A percentile compares a stretch with the other conserved stretches of the same genome.
phyloP scores from a whole-genome alignment of 106 monocot genomes.

The Dendrobium nobile region DNA sequence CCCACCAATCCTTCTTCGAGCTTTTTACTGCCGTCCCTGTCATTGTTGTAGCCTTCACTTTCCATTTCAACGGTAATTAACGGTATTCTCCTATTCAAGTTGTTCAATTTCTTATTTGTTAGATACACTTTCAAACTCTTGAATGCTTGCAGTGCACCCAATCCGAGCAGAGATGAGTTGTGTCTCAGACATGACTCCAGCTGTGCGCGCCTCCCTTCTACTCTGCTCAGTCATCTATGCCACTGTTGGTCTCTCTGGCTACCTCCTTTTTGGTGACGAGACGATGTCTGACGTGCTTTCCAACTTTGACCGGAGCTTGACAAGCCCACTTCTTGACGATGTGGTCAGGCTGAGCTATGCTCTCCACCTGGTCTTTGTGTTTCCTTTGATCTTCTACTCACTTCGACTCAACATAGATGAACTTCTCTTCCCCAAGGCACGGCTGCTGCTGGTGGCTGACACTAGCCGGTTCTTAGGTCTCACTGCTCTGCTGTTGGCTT shows the following conservation, averaged over 20 bases:
- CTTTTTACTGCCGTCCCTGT: conserved; percentile 87
- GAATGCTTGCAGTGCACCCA: conserved; percentile 59
- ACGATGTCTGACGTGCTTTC: conserved; percentile 84
- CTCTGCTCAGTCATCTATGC: conserved; percentile 75
- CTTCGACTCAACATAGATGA: conserved; percentile 73
- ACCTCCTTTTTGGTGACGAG: conserved; percentile 77
- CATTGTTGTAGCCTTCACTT: conserved; percentile 88
- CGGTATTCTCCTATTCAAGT: background rate
- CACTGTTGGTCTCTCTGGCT: conserved; percentile 63
- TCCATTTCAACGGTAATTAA: conserved; percentile 86
- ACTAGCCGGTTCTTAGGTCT: conserved; percentile 37
- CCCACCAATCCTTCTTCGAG: conserved; percentile 49
- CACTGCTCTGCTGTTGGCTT: conserved; percentile 38
- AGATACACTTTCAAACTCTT: background rate
- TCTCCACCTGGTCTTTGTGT: conserved; percentile 77
- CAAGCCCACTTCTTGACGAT: conserved; percentile 43
- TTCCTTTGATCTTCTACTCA: conserved; percentile 74
- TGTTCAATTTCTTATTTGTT: background rate
- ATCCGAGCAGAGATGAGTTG: conserved; percentile 56
- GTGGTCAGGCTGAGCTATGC: conserved; percentile 82
- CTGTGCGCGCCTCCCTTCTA: conserved; percentile 65
- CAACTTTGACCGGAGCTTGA: conserved; percentile 49
- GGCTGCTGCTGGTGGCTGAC: conserved; percentile 17
- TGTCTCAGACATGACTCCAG: conserved; percentile 63
- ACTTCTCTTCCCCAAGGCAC: conserved; percentile 45